Base-by-base conservation (phyloP, 306 rosid genomes). In the Sicyos edulis region DNA sequence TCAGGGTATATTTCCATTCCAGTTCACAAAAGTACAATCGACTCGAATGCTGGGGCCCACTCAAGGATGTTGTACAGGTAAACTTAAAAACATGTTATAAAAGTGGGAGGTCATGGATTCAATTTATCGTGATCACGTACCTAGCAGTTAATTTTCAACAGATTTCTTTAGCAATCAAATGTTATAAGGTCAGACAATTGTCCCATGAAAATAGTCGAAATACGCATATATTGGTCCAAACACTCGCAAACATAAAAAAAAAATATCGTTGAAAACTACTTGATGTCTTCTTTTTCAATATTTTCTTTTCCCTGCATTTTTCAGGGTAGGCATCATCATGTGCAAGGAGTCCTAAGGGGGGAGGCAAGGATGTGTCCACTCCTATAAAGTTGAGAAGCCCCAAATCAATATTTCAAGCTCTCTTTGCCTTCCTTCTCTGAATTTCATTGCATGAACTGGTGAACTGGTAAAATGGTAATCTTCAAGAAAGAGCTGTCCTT, bases 41-140 rank as follows among this genome's bases (percentile, higher is more conserved):
- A 71, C 86, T 85, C 81, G 98, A 92, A 86, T 85, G 89, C 82
- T 92, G 98, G 98, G 98, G 98, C 9, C 82, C 96, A 67, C 88
- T 92, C 55, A 90, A 83, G 82, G 88, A 85, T 77, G 96, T 96
- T 8, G 79, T 87, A 81, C 84, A 80, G 93, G 96, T 88, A 85
- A 78, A 49, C 47, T 29, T 17, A 2, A 6, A 10, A 19, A 57
- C 45, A 3, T 55, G 29, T 58, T 42, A 63, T 44, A 12, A 40
- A 0, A 32, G 37, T 26, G 29, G n/a, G n/a, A 29, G 32, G 6
- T 32, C 4, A 32, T 5, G 37, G 37, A 5, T 5, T 32, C 37
- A 32, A 32, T 32, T 5, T 5, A 32, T 32, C 0, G 37, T 32
- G 37, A 5, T 32, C 4, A 32, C 37, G 0, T 32, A 32, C 37